Percentiles rank a stretch among this genome's conserved stretches.
These are phyloP conservation scores for Mycena rebaudengoi DNA, from an alignment of 768 basidiomycete species.

Conservation along the genomic window DNA sequence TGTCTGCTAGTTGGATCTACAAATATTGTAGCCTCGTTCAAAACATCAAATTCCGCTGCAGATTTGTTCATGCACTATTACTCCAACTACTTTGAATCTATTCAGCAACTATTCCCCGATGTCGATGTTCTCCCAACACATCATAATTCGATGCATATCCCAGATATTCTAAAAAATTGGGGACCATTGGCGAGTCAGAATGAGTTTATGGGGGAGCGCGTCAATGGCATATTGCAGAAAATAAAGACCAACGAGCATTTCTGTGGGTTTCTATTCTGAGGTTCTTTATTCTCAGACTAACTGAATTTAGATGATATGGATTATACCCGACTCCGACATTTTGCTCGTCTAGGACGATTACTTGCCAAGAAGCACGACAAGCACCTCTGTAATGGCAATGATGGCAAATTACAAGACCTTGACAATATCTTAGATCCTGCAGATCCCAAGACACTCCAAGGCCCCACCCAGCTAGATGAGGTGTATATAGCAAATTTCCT, in stretches of 20 bases:
- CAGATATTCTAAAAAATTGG: slow-evolving; percentile 20
- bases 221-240: slow-evolving; percentile 20
- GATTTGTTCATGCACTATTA: slow-evolving; percentile 12
- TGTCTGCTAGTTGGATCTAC: slow-evolving; percentile 19
- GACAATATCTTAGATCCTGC: background rate
- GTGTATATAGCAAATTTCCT: background rate
- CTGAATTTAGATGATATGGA: slow-evolving; percentile 18
- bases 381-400: background rate
- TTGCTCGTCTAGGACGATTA: slow-evolving; percentile 1
- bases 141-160: slow-evolving; percentile 25
- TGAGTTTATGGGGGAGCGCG: slow-evolving; percentile 20
- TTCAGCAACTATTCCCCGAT: background rate
- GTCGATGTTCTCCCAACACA: slow-evolving; percentile 13
- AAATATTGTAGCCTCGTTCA: slow-evolving; percentile 20
- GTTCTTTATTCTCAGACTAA: background rate
- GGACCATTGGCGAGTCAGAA: slow-evolving; percentile 16
- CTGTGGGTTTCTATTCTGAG: background rate
- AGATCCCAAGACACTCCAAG: background rate
- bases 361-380: background rate
- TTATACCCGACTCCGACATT: slow-evolving; percentile 14
- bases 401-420: background rate
- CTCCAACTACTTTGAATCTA: background rate
- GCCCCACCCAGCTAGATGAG: background rate
- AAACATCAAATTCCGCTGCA: slow-evolving; percentile 14
- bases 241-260: slow-evolving; percentile 20